Conservation (phyloP, 2,329 filamentous ascomycete species). For the Alternaria triticimaculans region DNA sequence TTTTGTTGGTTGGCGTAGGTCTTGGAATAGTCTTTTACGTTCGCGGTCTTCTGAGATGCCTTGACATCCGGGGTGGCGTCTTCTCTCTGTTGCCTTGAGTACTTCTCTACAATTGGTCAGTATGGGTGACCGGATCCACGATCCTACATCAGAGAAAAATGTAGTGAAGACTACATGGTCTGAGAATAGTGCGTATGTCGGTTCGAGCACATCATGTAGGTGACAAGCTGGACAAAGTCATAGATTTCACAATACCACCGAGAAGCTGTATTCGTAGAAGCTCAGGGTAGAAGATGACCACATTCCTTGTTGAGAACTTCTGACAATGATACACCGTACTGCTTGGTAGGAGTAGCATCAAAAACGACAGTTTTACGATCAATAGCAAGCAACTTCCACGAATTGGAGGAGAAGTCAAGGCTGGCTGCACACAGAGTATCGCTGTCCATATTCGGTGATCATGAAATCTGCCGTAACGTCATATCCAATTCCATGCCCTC, state of each 20-base stretch:
- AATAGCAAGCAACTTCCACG: neutral
- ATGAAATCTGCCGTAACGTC: neutral
- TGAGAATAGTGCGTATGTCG: neutral
- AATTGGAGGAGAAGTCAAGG: neutral
- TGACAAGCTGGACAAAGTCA: too few relatives aligned
- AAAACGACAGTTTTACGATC: neutral
- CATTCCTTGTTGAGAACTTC: neutral
- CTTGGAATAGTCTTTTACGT: neutral
- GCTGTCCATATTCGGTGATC: neutral
- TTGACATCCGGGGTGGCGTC: neutral
- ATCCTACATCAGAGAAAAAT: neutral
- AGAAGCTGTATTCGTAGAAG: neutral
- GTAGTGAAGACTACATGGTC: neutral
- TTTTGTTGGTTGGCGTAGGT: neutral
- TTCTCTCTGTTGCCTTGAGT: neutral
- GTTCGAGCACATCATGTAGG: fast-evolving
- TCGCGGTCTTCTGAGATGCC: neutral
- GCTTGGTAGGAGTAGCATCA: neutral
- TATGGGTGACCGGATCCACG: too few relatives aligned
- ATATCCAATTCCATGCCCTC: neutral
- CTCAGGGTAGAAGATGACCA: neutral
- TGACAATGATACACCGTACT: neutral
- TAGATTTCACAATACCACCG: too few relatives aligned
- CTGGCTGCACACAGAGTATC: neutral
- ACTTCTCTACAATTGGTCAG: too few relatives aligned